A percentile compares a stretch with the other conserved stretches of the same genome.
Conservation (phyloP, 805 yeast species). For the Clavispora santaluciae region DNA sequence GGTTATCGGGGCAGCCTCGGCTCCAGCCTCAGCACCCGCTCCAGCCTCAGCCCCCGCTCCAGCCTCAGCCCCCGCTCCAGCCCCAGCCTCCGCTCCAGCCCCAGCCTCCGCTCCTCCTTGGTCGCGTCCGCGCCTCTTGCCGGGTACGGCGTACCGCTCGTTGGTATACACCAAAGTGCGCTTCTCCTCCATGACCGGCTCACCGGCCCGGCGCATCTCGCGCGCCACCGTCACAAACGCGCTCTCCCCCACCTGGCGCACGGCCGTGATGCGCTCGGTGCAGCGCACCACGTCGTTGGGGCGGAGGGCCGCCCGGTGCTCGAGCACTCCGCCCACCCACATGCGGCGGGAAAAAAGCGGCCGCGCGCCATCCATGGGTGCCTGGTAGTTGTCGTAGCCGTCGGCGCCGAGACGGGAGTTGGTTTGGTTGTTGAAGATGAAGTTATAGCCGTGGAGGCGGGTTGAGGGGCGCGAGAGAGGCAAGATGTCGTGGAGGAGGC, state of each 20-base stretch:
- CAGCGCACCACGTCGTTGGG: constrained; percentile 41
- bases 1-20: no score
- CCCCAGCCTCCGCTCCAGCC: no score
- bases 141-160: constrained; percentile 19
- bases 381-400: constrained; percentile 78
- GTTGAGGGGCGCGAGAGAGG: neutral
- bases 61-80: no score
- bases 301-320: constrained; percentile 26
- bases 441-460: constrained; percentile 49
- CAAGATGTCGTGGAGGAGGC: constrained; percentile 6
- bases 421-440: constrained; percentile 62
- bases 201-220: constrained; percentile 27
- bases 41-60: no score
- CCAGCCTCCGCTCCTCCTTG: no score
- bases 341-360: constrained; percentile 52
- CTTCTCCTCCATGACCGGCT: constrained; percentile 39
- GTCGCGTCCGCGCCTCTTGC: neutral
- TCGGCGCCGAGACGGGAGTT: constrained; percentile 51
- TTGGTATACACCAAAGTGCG: constrained; percentile 62
- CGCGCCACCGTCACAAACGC: constrained; percentile 56
- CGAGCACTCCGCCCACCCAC: constrained; percentile 74
- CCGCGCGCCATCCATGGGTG: constrained; percentile 41
- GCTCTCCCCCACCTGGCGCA: constrained; percentile 31
- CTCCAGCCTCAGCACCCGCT: no score
- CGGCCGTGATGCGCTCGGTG: constrained; percentile 45